phyloP scores from a whole-genome alignment of 192 early-diverging fungal genomes.

The Powellomyces hirtus region DNA sequence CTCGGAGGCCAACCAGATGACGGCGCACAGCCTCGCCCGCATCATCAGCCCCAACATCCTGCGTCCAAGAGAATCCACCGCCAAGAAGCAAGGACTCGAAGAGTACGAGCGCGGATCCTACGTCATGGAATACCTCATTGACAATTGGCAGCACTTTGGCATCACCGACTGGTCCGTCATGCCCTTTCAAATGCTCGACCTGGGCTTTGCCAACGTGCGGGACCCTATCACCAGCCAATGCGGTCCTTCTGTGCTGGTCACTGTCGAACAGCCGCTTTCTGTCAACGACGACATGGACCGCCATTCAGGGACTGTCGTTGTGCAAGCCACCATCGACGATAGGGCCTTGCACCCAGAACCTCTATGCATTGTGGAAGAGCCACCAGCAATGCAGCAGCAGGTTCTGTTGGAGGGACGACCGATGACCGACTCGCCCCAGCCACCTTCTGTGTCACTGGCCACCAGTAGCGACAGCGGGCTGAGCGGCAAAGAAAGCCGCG shows the following conservation, averaged over 20 bases:
- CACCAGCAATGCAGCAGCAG: not conserved
- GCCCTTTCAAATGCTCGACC: constrained; percentile 44
- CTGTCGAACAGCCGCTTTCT: not conserved
- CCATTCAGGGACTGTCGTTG: not conserved
- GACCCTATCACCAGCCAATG: not conserved
- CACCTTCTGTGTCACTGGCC: not conserved
- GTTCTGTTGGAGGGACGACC: not conserved
- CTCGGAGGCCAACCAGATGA: constrained; percentile 46
- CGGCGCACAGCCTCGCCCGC: constrained; percentile 37
- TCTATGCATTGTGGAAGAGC: no score
- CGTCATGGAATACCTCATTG: constrained; percentile 43
- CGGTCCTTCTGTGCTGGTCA: not conserved
- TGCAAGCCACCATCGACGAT: not conserved
- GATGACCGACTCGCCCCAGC: not conserved
- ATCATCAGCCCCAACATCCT: constrained; percentile 51
- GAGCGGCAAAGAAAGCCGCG: not conserved
- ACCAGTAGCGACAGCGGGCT: not conserved
- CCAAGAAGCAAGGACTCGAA: constrained; percentile 40
- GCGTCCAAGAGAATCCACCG: constrained; percentile 24
- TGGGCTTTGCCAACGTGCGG: constrained; percentile 10
- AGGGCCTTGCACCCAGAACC: no score
- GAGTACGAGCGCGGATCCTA: constrained; percentile 48
- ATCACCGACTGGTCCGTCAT: constrained; percentile 23
- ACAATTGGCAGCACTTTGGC: constrained; percentile 38
- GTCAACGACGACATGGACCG: not conserved